Evolutionary conservation across 768 basidiomycete species (phyloP).

Genomic region (Suillus occidentalis): DNA sequence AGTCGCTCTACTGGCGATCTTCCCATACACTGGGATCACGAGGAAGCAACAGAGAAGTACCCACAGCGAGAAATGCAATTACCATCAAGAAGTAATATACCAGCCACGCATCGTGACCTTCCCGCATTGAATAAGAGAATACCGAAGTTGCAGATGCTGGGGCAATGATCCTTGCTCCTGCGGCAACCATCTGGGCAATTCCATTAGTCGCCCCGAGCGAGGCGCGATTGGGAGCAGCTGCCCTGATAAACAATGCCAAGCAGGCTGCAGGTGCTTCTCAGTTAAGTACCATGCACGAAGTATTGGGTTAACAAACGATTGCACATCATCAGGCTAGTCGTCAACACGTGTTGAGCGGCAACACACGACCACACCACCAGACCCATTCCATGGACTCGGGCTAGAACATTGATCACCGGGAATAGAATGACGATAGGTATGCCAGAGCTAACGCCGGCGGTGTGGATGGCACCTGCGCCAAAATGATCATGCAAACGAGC

Average conservation of each 20-base stretch:
- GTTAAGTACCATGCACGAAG: not conserved
- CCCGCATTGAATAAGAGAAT: too few species aligned
- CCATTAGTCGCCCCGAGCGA: too few species aligned
- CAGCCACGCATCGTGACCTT: too few species aligned
- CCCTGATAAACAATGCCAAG: slow-evolving; percentile 1
- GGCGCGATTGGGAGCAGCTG: too few species aligned
- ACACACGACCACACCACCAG: slow-evolving; percentile 49
- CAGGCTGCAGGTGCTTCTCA: not conserved
- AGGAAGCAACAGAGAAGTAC: too few species aligned
- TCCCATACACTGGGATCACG: too few species aligned
- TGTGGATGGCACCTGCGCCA: slow-evolving; percentile 60
- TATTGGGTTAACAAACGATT: not conserved
- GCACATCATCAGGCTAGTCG: slow-evolving; percentile 24
- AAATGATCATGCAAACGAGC: slow-evolving; percentile 51
- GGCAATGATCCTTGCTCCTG: too few species aligned
- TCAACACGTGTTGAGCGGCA: slow-evolving; percentile 46
- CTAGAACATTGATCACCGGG: slow-evolving; percentile 39
- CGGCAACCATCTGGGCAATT: too few species aligned
- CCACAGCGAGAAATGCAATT: too few species aligned
- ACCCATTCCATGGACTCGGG: slow-evolving; percentile 17
- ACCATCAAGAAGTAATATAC: too few species aligned
- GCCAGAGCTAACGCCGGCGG: slow-evolving; percentile 47
- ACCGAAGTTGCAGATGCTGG: too few species aligned
- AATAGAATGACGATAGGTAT: slow-evolving; percentile 44
- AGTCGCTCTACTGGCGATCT: too few species aligned